Evolutionary conservation across 2,329 filamentous ascomycete species (phyloP).

Genomic region (Akanthomyces lecanii): DNA sequence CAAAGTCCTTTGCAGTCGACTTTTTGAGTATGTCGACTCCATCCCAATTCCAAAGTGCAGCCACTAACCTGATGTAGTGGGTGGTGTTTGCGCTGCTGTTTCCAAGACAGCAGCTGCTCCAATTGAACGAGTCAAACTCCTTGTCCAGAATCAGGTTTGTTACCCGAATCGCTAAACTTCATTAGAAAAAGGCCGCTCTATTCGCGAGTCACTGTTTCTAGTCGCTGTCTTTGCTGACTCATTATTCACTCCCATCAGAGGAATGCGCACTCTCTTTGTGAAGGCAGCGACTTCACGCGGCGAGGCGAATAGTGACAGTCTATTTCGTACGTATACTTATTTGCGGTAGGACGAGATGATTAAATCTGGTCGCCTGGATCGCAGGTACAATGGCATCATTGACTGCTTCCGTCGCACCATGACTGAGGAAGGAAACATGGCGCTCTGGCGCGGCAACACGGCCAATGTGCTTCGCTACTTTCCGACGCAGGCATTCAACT

Average conservation of each 20-base stretch:
- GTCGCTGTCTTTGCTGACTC: conserved; percentile 13
- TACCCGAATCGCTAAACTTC: neutral
- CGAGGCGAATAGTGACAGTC: neutral
- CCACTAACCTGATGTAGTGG: conserved; percentile 60
- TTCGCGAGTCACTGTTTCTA: neutral
- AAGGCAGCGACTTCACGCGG: neutral
- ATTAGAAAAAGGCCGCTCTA: neutral
- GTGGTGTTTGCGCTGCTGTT: conserved; percentile 99
- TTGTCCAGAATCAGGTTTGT: conserved; percentile 99
- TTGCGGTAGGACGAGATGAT: conserved; percentile 92
- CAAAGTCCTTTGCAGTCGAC: neutral
- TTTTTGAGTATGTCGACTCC: neutral
- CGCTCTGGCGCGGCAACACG: conserved; percentile 99
- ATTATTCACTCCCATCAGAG: neutral
- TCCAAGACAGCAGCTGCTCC: conserved; percentile 99
- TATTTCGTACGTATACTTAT: neutral
- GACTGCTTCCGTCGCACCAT: conserved; percentile 96
- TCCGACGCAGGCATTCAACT: conserved; percentile 99
- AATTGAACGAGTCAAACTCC: conserved; percentile 99
- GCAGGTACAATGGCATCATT: conserved; percentile 87
- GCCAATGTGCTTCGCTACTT: conserved; percentile 99
- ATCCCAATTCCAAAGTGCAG: neutral
- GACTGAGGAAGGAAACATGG: conserved; percentile 85
- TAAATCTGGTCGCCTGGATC: conserved; percentile 95
- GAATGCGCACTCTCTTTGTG: neutral